Base-by-base conservation (phyloP, 352 stramenopile species). In the Globisporangium cylindrosporum region DNA sequence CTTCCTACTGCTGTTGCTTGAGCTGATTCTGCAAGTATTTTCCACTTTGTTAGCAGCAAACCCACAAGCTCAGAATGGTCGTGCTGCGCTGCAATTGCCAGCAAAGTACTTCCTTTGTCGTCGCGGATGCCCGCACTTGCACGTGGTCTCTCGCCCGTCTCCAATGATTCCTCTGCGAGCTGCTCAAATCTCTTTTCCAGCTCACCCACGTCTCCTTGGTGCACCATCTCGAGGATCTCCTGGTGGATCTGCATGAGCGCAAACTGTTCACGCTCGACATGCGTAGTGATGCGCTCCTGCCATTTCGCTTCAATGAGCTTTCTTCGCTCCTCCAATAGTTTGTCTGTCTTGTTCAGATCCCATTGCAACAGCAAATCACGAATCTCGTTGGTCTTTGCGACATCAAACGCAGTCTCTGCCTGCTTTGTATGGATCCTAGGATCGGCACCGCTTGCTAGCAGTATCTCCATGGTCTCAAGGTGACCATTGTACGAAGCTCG, bases 401-500 rank as follows among this genome's bases (percentile, higher is more conserved):
- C 87, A 62, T 97, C 91, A 38, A 90, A 97, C 10, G 92, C 82
- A 7, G 81, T 82, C 62, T 98, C 92, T 3, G 84, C 79, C 56
- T 93, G 82, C 36, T 90, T 92, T 0, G 78, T 89, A 20, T 72
- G 71, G n/a, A 90, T 73, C 3, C 88, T 73, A 0, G 88, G 88
- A 51, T 98, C 90, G 8, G 71, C 89, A 0, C 92, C 90, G 12
- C 77, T 85, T 29, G 89, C 70, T 7, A 97, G 66, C 0, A 97
- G 64, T 1, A 95, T 22, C 15, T 78, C 57, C 9, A 96, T 70
- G 0, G 86, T 95, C 18, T 77, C 77, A 0, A 84, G 15, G 53
- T 97, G 88, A 0, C 91, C 91, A 24, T 97, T 97, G 75, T 96
- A 97, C 3, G 84, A 74, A 1, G 91, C 88, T 20, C 91, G 80